A percentile compares a stretch with the other conserved stretches of the same genome.
Evolutionary conservation across 2,329 filamentous ascomycete species (phyloP).

Genomic region (Botrytis pseudocinerea): DNA sequence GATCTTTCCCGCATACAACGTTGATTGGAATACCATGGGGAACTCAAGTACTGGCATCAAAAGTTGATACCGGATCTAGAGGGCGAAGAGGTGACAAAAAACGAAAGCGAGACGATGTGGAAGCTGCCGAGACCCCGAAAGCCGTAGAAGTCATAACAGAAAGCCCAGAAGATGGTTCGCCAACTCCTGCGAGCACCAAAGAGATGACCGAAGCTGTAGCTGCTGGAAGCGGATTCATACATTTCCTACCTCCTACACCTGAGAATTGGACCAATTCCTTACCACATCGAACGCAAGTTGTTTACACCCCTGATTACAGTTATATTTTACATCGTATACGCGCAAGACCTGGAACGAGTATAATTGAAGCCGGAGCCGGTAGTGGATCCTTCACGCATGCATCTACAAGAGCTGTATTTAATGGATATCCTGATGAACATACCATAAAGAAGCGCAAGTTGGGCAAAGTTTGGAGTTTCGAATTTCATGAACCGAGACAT

Average conservation of each 20-base stretch:
- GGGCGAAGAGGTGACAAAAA: slow-evolving; percentile 63
- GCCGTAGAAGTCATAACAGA: slow-evolving; percentile 23
- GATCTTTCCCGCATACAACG: slow-evolving; percentile 82
- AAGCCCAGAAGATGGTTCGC: slow-evolving; percentile 36
- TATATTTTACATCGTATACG: slow-evolving; percentile 77
- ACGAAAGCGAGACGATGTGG: slow-evolving; percentile 46
- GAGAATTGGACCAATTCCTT: slow-evolving; percentile 80
- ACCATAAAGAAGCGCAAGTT: slow-evolving; percentile 43
- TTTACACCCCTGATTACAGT: slow-evolving; percentile 85
- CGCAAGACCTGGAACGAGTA: slow-evolving; percentile 67
- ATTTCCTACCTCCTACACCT: slow-evolving; percentile 75
- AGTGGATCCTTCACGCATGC: slow-evolving; percentile 86
- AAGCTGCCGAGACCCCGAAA: slow-evolving; percentile 31
- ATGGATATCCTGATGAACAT: slow-evolving; percentile 58
- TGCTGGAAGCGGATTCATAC: slow-evolving; percentile 70
- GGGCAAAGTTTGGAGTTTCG: slow-evolving; percentile 79
- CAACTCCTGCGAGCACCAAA: slow-evolving; percentile 36
- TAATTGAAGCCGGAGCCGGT: slow-evolving; percentile 81
- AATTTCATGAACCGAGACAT: slow-evolving; percentile 74
- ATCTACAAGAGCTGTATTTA: slow-evolving; percentile 72
- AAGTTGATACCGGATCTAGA: slow-evolving; percentile 87
- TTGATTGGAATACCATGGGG: slow-evolving; percentile 83
- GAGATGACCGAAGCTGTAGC: slow-evolving; percentile 52
- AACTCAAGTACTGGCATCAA: slow-evolving; percentile 84
- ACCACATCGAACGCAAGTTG: slow-evolving; percentile 81